Evolutionary conservation across 2,329 filamentous ascomycete genomes (phyloP), one percentile per base, ranked within the genome.

Genomic region (Emmonsia crescens): DNA sequence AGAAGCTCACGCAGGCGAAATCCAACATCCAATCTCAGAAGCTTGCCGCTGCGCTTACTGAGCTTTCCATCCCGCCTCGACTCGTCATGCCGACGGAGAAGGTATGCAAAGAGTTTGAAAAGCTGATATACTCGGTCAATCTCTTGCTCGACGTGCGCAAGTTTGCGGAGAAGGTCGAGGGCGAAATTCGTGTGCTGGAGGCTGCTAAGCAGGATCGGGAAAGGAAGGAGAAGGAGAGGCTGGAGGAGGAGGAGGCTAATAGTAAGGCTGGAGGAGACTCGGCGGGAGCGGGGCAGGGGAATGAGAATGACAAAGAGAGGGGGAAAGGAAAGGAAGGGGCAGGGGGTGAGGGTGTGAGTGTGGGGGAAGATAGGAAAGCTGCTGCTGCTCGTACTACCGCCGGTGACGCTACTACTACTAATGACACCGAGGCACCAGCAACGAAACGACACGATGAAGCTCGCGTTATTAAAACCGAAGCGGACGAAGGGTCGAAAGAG

Each of bases 1-100:
- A 77, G 61, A 78, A 79, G 63, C 73, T 80, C 59, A 78, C 77
- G 3, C 77, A 79, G 64, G 78, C 78, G 38, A 80, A 80, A 67
- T 79, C 77, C 36, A 79, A 79, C 63, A 76, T 79, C 1, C 78
- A 80, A 64, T 77, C 78, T 0, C 75, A 76, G 64, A 80, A 80
- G 66, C 74, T 80, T 52, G 75, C 73, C 36, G 73, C 75, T 46
- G 78, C 78, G 0, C 71, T 80, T 24, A 74, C 76, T 2, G 78
- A 80, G 62, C 71, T 80, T 51, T 76, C 76, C 38, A 75, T 80
- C 5, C 78, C 78, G 0, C 70, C 75, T 2, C 73, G 78, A 8
- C 66, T 80, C 16, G 71, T 79, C 54, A 80, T 80, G 78, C 78
- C 78, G 2, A 80, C 78, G 0, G 77, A 79, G 61, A 77, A 75